Percentiles rank a stretch among this genome's conserved stretches.
These are phyloP conservation scores for Phlebopus sp. DNA, from an alignment of 1,284 basidiomycete genomes.

Conservation along the genomic window DNA sequence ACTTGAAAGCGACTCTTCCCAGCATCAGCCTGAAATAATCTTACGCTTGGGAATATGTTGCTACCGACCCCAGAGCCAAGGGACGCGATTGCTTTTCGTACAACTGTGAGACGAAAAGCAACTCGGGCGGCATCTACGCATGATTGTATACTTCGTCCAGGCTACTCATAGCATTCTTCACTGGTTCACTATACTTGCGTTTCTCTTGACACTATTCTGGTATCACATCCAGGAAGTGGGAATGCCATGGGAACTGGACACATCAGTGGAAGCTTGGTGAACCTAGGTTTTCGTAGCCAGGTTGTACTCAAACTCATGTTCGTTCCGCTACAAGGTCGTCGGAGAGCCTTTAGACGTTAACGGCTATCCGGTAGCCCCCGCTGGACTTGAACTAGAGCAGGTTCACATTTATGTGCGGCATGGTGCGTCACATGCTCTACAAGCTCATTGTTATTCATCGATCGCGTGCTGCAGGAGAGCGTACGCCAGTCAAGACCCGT, in stretches of 20 bases:
- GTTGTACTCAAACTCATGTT: not conserved
- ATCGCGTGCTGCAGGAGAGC: constrained; percentile 52
- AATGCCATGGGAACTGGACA: constrained; percentile 7
- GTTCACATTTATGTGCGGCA: constrained; percentile 74
- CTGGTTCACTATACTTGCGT: not conserved
- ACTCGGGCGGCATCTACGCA: not conserved
- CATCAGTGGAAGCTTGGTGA: constrained; percentile 13
- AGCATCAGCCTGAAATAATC: not conserved
- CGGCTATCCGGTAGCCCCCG: constrained; percentile 56
- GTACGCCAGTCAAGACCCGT: constrained; percentile 67
- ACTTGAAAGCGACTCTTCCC: not conserved
- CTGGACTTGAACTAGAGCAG: constrained; percentile 58
- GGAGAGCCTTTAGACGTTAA: constrained; percentile 56
- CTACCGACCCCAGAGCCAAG: not conserved
- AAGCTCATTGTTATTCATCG: not conserved
- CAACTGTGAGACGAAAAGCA: not conserved
- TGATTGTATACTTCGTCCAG: not conserved
- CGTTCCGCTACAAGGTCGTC: constrained; percentile 22
- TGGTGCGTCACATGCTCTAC: constrained; percentile 43
- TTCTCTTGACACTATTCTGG: not conserved
- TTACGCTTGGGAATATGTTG: not conserved
- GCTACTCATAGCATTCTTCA: not conserved
- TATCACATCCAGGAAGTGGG: not conserved
- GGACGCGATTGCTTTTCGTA: not conserved
- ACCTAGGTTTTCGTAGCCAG: not conserved